phyloP scores from a whole-genome alignment of 495 filamentous ascomycete genomes.

The Neurospora sp. region DNA sequence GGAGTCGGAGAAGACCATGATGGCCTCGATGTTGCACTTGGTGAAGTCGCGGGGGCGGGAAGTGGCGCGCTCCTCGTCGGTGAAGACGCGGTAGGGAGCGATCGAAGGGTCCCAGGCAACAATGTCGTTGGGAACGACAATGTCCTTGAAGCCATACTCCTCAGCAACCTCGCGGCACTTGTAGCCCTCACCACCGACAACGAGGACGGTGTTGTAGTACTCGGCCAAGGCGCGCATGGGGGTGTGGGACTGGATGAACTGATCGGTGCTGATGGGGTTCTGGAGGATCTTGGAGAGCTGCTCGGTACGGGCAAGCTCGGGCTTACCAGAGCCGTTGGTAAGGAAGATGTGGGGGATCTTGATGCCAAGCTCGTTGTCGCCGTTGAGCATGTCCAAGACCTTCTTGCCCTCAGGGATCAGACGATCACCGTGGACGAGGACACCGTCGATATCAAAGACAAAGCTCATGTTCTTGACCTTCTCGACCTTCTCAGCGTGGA shows the following conservation, averaged over 20 bases:
- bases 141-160: conserved; percentile 55
- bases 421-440: conserved; percentile 54
- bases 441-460: conserved; percentile 58
- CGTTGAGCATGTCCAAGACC: conserved; percentile 54
- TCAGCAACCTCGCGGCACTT: conserved; percentile 57
- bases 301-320: conserved; percentile 44
- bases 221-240: conserved; percentile 57
- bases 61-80: conserved; percentile 45
- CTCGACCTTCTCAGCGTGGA: conserved; percentile 56
- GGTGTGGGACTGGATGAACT: conserved; percentile 60
- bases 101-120: conserved; percentile 50
- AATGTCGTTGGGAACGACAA: conserved; percentile 58
- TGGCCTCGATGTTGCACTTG: conserved; percentile 66
- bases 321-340: conserved; percentile 58
- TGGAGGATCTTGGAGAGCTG: conserved; percentile 50
- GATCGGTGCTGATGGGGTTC: conserved; percentile 48
- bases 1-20: conserved; percentile 74
- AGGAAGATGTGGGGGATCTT: conserved; percentile 64
- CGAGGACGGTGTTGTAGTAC: conserved; percentile 55
- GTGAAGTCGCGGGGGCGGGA: conserved; percentile 53
- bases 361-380: conserved; percentile 58
- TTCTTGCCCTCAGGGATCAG: conserved; percentile 50
- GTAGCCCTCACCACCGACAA: conserved; percentile 57
- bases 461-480: conserved; percentile 59
- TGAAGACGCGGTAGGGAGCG: conserved; percentile 54